Conservation (phyloP, 2,329 filamentous ascomycete genomes). For the Salinomyces thailandicus region DNA sequence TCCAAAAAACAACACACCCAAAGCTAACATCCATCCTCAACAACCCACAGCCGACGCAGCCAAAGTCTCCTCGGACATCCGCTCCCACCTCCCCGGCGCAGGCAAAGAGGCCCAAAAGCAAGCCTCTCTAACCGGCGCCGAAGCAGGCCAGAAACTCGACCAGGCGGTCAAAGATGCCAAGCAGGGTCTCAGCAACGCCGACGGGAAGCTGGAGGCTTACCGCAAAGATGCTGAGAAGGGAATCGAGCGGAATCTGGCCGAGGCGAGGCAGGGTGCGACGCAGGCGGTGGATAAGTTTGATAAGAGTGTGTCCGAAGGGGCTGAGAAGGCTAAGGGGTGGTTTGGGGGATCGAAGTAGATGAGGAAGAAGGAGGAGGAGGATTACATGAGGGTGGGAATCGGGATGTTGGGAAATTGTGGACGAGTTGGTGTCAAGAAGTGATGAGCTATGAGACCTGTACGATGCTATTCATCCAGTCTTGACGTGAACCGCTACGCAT, state of each 20-base stretch:
- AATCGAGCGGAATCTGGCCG: slow-evolving; percentile 54
- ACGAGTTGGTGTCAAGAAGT: too few species aligned
- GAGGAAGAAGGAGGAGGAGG: neutral
- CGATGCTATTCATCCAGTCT: too few species aligned
- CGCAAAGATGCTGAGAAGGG: slow-evolving; percentile 45
- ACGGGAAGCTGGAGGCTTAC: slow-evolving; percentile 14
- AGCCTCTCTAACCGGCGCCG: slow-evolving; percentile 37
- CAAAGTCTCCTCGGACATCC: slow-evolving; percentile 55
- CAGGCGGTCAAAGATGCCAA: slow-evolving; percentile 22
- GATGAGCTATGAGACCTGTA: too few species aligned
- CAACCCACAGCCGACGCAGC: slow-evolving; percentile 59
- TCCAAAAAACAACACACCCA: neutral
- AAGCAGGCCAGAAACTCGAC: slow-evolving; percentile 42
- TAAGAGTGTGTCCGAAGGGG: slow-evolving; percentile 51
- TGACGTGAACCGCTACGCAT: too few species aligned
- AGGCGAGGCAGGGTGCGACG: slow-evolving; percentile 45
- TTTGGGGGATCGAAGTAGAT: slow-evolving; percentile 1
- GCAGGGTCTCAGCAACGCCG: slow-evolving; percentile 11
- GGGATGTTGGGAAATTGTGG: too few species aligned
- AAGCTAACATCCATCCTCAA: neutral
- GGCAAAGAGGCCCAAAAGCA: slow-evolving; percentile 15
- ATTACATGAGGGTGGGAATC: neutral
- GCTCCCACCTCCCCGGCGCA: slow-evolving; percentile 53
- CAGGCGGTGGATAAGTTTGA: slow-evolving; percentile 64
- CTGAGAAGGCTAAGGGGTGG: neutral